A percentile compares a stretch with the other conserved stretches of the same genome.
phyloP scores from a whole-genome alignment of 2,329 filamentous ascomycete species.

The Penicillium sp. region DNA sequence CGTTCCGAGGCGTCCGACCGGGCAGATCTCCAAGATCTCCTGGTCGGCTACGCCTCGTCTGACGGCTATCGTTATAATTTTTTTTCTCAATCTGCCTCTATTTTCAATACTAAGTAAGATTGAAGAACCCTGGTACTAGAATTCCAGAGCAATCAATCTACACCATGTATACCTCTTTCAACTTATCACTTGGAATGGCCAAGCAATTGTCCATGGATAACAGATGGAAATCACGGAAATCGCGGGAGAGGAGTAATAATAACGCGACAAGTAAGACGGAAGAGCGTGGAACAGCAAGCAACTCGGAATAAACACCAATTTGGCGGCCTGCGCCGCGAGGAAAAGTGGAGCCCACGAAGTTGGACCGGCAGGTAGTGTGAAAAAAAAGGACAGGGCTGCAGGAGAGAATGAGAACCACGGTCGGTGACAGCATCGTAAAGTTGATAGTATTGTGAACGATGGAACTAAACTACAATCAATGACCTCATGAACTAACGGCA shows the following conservation, averaged over 20 bases:
- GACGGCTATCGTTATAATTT: background rate
- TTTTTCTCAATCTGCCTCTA: background rate
- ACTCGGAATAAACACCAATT: conserved; percentile 25
- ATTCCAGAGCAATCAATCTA: background rate
- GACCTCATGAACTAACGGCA: background rate
- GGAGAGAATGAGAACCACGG: background rate
- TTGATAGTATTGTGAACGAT: background rate
- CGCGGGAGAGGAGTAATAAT: background rate
- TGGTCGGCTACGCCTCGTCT: conserved; percentile 3
- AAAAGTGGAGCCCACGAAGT: conserved; percentile 22
- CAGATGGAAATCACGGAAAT: conserved; percentile 2
- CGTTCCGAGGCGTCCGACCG: conserved; percentile 26
- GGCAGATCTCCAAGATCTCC: conserved; percentile 13
- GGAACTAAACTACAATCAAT: background rate
- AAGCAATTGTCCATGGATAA: background rate
- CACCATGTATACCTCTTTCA: background rate
- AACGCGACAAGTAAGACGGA: background rate
- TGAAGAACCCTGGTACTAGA: background rate
- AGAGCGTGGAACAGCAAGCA: background rate
- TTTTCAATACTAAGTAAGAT: background rate
- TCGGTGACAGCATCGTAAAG: background rate
- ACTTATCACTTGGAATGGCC: background rate
- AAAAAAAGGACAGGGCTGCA: background rate
- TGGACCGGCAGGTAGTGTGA: background rate
- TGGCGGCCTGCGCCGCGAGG: conserved; percentile 26